phyloP scores from a whole-genome alignment of 2,329 filamentous ascomycete species.

The Lecanosticta acicola region DNA sequence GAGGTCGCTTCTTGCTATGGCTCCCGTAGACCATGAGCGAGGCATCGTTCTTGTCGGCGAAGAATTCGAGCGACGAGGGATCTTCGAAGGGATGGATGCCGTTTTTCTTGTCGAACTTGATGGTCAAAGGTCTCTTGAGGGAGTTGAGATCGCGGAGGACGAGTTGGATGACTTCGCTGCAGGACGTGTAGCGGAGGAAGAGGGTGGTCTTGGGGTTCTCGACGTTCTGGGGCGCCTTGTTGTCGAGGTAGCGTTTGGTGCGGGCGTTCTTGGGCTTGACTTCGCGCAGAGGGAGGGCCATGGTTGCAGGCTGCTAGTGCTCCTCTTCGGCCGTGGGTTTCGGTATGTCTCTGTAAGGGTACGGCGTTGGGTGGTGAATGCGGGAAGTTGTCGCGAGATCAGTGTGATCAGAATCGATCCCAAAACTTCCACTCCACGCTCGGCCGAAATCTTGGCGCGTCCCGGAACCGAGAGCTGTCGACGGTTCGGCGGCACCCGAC shows the following conservation, averaged over 20 bases:
- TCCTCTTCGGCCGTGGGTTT: too few species aligned
- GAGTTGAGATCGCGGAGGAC: conserved; percentile 79
- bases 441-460: not conserved
- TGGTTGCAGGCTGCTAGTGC: conserved; percentile 4
- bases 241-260: conserved; percentile 90
- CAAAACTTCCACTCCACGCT: not conserved
- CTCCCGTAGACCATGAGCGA: conserved; percentile 77
- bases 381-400: not conserved
- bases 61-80: conserved; percentile 81
- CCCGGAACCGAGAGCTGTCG: too few species aligned
- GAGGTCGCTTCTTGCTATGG: conserved; percentile 91
- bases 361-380: not conserved
- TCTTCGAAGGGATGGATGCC: conserved; percentile 92
- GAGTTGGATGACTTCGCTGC: conserved; percentile 75
- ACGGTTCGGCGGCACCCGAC: not conserved
- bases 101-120: conserved; percentile 98
- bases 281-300: conserved; percentile 53
- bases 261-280: conserved; percentile 65
- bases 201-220: conserved; percentile 90
- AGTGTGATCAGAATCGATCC: not conserved
- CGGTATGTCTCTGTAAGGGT: too few species aligned
- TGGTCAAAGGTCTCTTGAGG: conserved; percentile 74
- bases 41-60: conserved; percentile 93
- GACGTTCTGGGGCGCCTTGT: conserved; percentile 78
- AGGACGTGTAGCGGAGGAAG: conserved; percentile 81